Conservation (phyloP, 2,329 filamentous ascomycete genomes). For the Sarocladium brachiariae region DNA sequence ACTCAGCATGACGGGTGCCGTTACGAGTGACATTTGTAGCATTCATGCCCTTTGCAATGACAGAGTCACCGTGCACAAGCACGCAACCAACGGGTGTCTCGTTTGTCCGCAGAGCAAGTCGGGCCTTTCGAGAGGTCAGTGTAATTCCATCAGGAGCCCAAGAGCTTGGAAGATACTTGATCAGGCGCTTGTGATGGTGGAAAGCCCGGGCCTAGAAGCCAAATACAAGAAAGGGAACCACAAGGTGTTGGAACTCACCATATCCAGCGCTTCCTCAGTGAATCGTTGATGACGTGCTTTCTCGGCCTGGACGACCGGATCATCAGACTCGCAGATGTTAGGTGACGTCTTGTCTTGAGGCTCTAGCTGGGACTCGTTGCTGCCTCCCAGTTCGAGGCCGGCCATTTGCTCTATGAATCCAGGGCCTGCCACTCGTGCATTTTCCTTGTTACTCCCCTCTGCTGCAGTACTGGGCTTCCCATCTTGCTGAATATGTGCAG, state of each 20-base stretch:
- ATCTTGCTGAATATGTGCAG: background rate
- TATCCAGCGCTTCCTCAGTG: conserved; percentile 79
- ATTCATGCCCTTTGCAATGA: conserved; percentile 92
- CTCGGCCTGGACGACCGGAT: conserved; percentile 25
- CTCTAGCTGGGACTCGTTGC: background rate
- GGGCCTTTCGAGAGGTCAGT: conserved; percentile 50
- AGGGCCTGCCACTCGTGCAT: background rate
- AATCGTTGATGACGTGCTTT: conserved; percentile 42
- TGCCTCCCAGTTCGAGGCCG: background rate
- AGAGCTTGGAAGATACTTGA: too few relatives aligned
- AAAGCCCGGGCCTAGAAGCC: too few relatives aligned
- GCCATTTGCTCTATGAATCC: background rate
- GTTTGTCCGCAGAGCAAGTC: conserved; percentile 74
- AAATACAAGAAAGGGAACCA: background rate
- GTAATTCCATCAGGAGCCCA: too few relatives aligned
- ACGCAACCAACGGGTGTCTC: conserved; percentile 98
- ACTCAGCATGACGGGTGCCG: conserved; percentile 92
- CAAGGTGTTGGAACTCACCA: conserved; percentile 50
- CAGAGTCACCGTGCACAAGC: conserved; percentile 68
- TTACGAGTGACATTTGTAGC: conserved; percentile 88
- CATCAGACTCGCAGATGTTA: conserved; percentile 11
- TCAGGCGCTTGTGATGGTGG: too few relatives aligned
- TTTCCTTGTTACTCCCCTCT: background rate
- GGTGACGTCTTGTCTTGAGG: background rate
- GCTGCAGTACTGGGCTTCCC: background rate